Percentiles rank a stretch among this genome's conserved stretches.
These are phyloP conservation scores for Arctostaphylos glauca DNA, from an alignment of 148 eudicot species.

Conservation along the genomic window DNA sequence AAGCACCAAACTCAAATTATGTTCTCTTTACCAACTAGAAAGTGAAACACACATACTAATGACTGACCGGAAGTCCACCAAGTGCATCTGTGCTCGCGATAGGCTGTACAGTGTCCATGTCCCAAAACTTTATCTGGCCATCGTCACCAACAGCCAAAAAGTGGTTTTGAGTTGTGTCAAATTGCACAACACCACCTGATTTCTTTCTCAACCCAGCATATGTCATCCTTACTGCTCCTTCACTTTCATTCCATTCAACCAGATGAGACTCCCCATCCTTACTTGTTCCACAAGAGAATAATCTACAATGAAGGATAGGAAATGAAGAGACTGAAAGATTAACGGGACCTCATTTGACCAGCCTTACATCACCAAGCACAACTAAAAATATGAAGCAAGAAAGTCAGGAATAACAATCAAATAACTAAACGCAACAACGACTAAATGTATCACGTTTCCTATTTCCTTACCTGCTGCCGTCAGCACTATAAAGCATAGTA, in stretches of 20 bases:
- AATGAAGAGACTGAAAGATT: not conserved
- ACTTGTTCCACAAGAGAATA: conserved; percentile 94
- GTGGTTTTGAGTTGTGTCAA: conserved; percentile 86
- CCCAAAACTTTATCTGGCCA: conserved; percentile 88
- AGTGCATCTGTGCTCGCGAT: conserved; percentile 71
- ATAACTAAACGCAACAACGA: not conserved
- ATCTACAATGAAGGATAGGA: conserved; percentile 32
- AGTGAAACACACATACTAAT: conserved; percentile 7
- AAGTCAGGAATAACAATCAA: not conserved
- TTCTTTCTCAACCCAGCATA: conserved; percentile 77
- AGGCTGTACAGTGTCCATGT: conserved; percentile 65
- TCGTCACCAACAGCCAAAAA: conserved; percentile 95
- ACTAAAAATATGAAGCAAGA: not conserved
- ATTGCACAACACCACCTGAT: conserved; percentile 74
- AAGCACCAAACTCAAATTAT: conserved; percentile 9
- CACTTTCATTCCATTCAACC: conserved; percentile 98
- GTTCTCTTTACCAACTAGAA: conserved; percentile 5
- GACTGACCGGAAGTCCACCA: conserved; percentile 83
- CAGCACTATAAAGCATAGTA: conserved; percentile 93
- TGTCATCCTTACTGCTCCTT: conserved; percentile 83
- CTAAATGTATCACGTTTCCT: not conserved
- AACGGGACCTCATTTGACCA: not conserved
- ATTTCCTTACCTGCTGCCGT: conserved; percentile 67
- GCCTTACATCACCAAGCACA: not conserved
- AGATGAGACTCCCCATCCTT: conserved; percentile 88